Evolutionary conservation across 2,329 filamentous ascomycete species (phyloP).

Genomic region (Aspergillus proliferans): DNA sequence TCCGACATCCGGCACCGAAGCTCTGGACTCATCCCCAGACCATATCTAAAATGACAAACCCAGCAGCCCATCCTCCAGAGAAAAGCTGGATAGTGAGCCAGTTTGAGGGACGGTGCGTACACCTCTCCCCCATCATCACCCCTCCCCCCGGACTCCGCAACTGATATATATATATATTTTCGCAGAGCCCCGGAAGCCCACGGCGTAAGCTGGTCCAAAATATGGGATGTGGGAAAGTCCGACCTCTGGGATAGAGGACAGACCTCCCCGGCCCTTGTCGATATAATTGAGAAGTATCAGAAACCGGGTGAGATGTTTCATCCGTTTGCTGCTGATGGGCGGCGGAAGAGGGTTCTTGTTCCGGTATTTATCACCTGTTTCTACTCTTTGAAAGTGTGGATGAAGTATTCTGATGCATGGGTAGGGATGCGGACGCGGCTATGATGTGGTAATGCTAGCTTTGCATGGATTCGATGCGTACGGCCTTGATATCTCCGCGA

Average conservation of each 20-base stretch:
- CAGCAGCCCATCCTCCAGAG: neutral
- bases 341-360: conserved; percentile 22
- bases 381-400: neutral
- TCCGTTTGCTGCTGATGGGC: conserved; percentile 12
- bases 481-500: conserved; percentile 25
- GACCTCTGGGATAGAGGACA: conserved; percentile 27
- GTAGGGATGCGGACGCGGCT: conserved; percentile 30
- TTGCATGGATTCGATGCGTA: conserved; percentile 26
- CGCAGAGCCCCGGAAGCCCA: neutral
- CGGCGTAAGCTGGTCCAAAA: conserved; percentile 21
- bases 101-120: neutral
- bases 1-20: no score
- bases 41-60: neutral
- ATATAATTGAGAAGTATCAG: conserved; percentile 20
- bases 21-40: no score
- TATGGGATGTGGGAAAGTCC: conserved; percentile 19
- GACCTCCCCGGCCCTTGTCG: conserved; percentile 24
- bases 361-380: conserved; percentile 13
- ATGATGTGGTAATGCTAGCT: conserved; percentile 27
- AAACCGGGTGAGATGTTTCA: conserved; percentile 9
- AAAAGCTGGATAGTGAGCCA: neutral
- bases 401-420: neutral
- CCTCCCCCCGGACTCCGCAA: neutral
- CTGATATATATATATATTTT: neutral
- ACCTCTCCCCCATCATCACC: neutral